Evolutionary conservation across 805 yeast species (phyloP), one percentile per base, ranked within the genome.

Genomic region (Candida insectorum): DNA sequence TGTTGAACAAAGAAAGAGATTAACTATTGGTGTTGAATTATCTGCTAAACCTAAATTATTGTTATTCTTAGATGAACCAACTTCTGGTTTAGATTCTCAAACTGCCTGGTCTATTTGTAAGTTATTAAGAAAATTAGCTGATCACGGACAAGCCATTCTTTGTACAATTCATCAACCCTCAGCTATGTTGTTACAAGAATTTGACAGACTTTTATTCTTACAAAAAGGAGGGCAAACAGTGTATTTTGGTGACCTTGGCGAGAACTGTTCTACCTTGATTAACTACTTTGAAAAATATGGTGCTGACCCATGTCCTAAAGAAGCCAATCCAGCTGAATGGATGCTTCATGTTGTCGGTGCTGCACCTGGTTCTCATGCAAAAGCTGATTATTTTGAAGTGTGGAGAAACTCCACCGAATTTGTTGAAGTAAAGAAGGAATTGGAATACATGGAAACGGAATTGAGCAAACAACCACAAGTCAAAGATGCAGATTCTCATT

Each of bases 311-410:
- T 60, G 66, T 51, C 65, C 65, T 10, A 31, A 39, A 21, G 62
- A 57, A 47, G 60, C 65, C 5, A 59, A 60, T 40, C 65, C 65
- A 5, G 65, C 65, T 10, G 95, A 85, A 62, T 86, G 94, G 93
- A 87, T 86, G 94, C 66, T 86, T 59, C 84, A 82, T 42, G 84
- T 80, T 43, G 81, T 81, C 48, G 87, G 88, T 49, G 87, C 87
- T 31, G 87, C 87, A 21, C 88, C 88, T 6, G 87, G 87, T 34
- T 75, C 85, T 24, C 81, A 76, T 45, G 83, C 86, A 12, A 66
- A 67, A 30, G 83, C 78, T 56, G 84, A 82, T 56, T 82, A 80
- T 49, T 69, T 76, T 50, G 81, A 82, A 50, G 85, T 82, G 31
- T 85, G 96, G 96, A 58, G 73, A 54, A 68, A 71, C 30, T 85